Conservation (phyloP, 306 rosid genomes). For the Abrus precatorius region DNA sequence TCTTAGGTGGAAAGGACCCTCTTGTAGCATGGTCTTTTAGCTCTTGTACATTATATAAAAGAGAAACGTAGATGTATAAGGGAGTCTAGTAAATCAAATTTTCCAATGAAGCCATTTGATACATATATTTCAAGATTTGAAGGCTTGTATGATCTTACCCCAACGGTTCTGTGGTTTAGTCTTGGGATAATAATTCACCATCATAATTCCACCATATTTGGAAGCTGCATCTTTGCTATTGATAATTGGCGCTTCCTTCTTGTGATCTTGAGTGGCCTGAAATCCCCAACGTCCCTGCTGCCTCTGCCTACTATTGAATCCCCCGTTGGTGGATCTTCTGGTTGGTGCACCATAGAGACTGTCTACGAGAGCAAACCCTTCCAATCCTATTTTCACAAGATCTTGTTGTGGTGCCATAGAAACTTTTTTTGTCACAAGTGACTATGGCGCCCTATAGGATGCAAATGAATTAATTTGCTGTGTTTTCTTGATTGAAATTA, state of each 20-base stretch:
- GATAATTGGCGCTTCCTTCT: slow-evolving; percentile 39
- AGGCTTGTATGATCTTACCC: slow-evolving; percentile 39
- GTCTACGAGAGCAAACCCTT: slow-evolving; percentile 51
- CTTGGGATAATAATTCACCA: slow-evolving; percentile 30
- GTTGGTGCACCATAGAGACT: slow-evolving; percentile 44
- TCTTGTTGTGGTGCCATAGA: slow-evolving; percentile 46
- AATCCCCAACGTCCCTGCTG: slow-evolving; percentile 26
- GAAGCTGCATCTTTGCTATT: slow-evolving; percentile 47
- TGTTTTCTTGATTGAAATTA: slow-evolving; percentile 34
- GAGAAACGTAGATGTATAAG: slow-evolving; percentile 7
- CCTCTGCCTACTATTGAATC: slow-evolving; percentile 14
- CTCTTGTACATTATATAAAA: neutral
- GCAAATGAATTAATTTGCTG: neutral
- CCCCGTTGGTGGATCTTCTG: slow-evolving; percentile 4
- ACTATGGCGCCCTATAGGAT: neutral
- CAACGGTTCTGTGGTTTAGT: slow-evolving; percentile 46
- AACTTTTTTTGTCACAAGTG: neutral
- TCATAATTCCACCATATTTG: slow-evolving; percentile 43
- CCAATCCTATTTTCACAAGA: slow-evolving; percentile 53
- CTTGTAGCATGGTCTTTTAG: neutral
- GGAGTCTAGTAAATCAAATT: neutral
- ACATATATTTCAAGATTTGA: slow-evolving; percentile 22
- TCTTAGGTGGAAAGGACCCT: neutral
- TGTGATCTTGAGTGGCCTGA: neutral
- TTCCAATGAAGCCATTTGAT: neutral